Base-by-base conservation (phyloP, 2,329 filamentous ascomycete species). In the Keithomyces neogunnii region DNA sequence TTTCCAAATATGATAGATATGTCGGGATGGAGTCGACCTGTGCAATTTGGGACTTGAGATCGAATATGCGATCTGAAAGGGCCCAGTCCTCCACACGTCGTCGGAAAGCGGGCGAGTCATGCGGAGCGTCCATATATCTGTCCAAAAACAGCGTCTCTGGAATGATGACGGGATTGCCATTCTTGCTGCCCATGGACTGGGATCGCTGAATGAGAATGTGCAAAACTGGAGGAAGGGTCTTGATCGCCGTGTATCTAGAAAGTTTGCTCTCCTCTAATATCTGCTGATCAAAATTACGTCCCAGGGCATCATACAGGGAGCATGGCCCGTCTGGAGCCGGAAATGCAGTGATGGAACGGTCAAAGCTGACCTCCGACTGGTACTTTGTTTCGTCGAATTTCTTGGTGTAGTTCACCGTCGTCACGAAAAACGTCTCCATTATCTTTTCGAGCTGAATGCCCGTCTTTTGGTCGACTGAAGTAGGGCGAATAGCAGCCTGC, bases 141-240 rank as follows among this genome's bases (percentile, higher is more conserved):
- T 97, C 93, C 49, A 99, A 75, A 63, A 88, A 95, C 10, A 99
- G 76, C 2, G 78, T 84, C 57, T 93, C 85, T 4, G 86, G 84
- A n/a, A 99, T 81, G 26, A 82, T 76, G 10, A 99, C 80, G 9
- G 88, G 82, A 54, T 90, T 84, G 50, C 82, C 82, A 31, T 90
- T 89, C 63, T 95, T 95, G 43, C 77, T 77, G 5, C 78, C 77
- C 56, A 89, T 84, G 48, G 83, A 89, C 53, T 86, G 84, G 3
- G 88, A 85, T 4, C 93, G 84, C 63, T 95, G 89, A 33, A 99
- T 88, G 57, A 90, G 87, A 44, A 99, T 83, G 61, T 96, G 91
- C 19, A 97, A 73, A 33, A 99, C 81, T 0, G 91, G 90, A 1
- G 93, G 90, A 9, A 91, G 73, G n/a, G 77, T 76, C 55, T 80